Evolutionary conservation across 1,139 yeast species (phyloP), one percentile per base, ranked within the genome.

Genomic region (Hemisphaericaspora xylanilytica): DNA sequence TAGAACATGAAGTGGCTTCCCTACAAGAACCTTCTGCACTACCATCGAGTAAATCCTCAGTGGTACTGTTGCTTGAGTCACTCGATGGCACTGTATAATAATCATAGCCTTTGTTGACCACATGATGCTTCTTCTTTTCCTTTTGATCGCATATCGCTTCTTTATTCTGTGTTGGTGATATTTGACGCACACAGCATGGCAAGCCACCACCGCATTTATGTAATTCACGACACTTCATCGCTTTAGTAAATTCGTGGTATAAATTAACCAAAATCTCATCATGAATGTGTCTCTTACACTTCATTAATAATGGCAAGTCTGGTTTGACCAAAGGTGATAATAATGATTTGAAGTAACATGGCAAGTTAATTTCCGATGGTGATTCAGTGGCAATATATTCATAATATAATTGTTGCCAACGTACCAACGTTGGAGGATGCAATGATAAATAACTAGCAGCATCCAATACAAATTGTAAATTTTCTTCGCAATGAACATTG

Each of bases 401-500:
- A 10, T 34, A 24, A 29, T 42, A 47, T n/a, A 48, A 27, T 11
- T 28, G 32, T 35, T 42, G 46, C 51, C 51, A 48, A 10, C 36
- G 24, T 6, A 18, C 20, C 20, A 41, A 28, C 10, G 44, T 33
- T 2, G 46, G 33, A 13, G 38, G 38, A 22, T 16, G 30, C 6
- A 39, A 24, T 14, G 31, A 27, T 17, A 42, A 31, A 38, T 41
- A 48, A 5, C 33, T 25, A 21, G 44, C 42, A 3, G 43, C 17
- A 12, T 46, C 48, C 5, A 48, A 20, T 6, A 48, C 35, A 37
- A 48, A 48, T 32, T 47, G 43, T 31, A 48, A 39, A 16, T 48
- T 48, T 36, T 48, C 51, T 28, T 45, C 37, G 36, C 51, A 46
- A 29, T 48, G 51, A 18, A 47, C 44, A 12, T 46, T 35, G 9